Percentiles rank a stretch among this genome's conserved stretches.
Evolutionary conservation across 1,284 basidiomycete genomes (phyloP).

Genomic region (Cutaneotrichosporon dermatis): DNA sequence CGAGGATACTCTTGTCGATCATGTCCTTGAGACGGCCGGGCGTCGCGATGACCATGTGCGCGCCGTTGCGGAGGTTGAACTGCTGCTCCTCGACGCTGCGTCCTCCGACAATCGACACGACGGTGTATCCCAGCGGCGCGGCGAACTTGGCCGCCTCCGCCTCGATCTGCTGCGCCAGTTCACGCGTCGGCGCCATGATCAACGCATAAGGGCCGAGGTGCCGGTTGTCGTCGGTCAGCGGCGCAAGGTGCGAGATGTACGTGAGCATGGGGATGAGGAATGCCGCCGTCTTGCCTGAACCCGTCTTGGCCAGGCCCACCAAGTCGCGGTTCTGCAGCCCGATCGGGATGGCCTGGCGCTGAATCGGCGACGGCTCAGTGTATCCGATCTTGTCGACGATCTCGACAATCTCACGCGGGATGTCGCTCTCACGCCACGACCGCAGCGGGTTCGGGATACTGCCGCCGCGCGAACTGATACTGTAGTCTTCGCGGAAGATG

Average conservation of each 20-base stretch:
- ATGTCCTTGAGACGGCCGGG: slow-evolving; percentile 97
- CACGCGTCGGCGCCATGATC: slow-evolving; percentile 84
- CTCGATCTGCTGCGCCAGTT: slow-evolving; percentile 96
- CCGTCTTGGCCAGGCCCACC: slow-evolving; percentile 97
- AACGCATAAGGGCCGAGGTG: slow-evolving; percentile 91
- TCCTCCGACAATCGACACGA: slow-evolving; percentile 96
- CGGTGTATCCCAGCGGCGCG: slow-evolving; percentile 75
- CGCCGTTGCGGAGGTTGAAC: slow-evolving; percentile 89
- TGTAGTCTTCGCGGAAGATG: slow-evolving; percentile 98
- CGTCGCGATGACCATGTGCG: slow-evolving; percentile 96
- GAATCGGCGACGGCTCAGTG: slow-evolving; percentile 93
- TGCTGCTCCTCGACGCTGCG: slow-evolving; percentile 93
- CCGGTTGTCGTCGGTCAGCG: slow-evolving; percentile 81
- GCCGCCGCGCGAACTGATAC: slow-evolving; percentile 85
- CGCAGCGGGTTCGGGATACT: slow-evolving; percentile 87
- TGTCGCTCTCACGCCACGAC: slow-evolving; percentile 82
- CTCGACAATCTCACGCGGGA: slow-evolving; percentile 72
- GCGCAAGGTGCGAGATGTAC: slow-evolving; percentile 82
- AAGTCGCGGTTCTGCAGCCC: slow-evolving; percentile 92
- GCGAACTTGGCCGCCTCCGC: slow-evolving; percentile 88
- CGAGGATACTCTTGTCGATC: slow-evolving; percentile 89
- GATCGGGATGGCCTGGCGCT: slow-evolving; percentile 96
- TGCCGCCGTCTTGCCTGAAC: slow-evolving; percentile 98
- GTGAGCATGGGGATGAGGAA: slow-evolving; percentile 97
- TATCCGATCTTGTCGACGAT: slow-evolving; percentile 90